A percentile compares a stretch with the other conserved stretches of the same genome.
Evolutionary conservation across 495 filamentous ascomycete species (phyloP).

Genomic region (Xylaria castorea): DNA sequence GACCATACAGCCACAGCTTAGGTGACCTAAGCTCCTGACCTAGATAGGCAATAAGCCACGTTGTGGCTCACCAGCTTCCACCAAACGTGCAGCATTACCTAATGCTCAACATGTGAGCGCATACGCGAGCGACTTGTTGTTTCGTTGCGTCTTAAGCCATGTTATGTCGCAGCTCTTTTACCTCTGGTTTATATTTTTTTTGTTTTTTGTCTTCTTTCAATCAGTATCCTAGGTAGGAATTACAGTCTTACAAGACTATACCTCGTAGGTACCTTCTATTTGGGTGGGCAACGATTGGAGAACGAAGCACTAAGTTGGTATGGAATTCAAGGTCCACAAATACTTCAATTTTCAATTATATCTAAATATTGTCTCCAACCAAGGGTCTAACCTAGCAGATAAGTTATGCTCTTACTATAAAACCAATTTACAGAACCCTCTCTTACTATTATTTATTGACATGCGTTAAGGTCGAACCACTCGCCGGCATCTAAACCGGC

Average conservation of each 20-base stretch:
- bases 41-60: slow-evolving; percentile 7
- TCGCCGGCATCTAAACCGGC: not conserved
- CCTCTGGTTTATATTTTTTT: no score
- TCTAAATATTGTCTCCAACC: not conserved
- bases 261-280: no score
- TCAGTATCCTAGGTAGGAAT: not conserved
- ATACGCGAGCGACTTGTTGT: not conserved
- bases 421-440: not conserved
- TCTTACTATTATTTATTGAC: not conserved
- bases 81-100: not conserved
- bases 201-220: not conserved
- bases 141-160: not conserved
- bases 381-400: not conserved
- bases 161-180: not conserved
- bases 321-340: no score
- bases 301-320: not conserved
- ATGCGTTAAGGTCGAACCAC: not conserved
- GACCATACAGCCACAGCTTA: not conserved
- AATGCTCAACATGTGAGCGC: not conserved
- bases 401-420: not conserved
- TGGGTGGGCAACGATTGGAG: not conserved
- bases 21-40: not conserved
- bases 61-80: not conserved
- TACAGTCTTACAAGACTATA: no score
- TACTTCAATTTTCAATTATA: not conserved